Evolutionary conservation across 2,329 filamentous ascomycete species (phyloP).

Genomic region (Akanthomyces dipterigenus): DNA sequence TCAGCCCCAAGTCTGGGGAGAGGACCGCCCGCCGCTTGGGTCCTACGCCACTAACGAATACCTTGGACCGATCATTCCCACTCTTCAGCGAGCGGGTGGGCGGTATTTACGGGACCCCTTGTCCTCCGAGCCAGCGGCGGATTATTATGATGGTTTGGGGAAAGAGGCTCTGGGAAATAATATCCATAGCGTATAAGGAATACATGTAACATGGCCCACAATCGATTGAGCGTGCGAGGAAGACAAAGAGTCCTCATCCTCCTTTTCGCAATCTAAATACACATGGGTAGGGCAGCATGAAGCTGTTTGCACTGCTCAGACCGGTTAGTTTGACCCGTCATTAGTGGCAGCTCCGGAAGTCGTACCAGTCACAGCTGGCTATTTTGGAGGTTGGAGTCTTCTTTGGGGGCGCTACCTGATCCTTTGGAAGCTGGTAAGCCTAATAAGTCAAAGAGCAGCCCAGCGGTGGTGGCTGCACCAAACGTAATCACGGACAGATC

Average conservation of each 20-base stretch:
- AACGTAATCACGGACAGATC: background rate
- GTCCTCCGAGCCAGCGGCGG: background rate
- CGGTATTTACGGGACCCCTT: background rate
- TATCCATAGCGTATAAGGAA: background rate
- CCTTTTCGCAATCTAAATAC: background rate
- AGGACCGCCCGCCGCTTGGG: background rate
- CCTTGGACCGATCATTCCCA: constrained; percentile 2
- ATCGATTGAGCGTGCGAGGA: background rate
- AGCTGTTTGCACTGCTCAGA: background rate
- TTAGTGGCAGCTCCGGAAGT: background rate
- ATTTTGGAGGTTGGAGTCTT: background rate
- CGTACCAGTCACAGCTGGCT: background rate
- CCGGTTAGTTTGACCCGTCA: background rate
- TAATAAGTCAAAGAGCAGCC: background rate
- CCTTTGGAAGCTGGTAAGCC: background rate
- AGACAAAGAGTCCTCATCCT: background rate
- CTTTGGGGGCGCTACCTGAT: background rate
- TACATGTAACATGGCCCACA: background rate
- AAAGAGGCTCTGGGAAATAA: background rate
- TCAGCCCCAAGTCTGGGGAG: background rate
- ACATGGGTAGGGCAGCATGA: background rate
- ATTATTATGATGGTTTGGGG: background rate
- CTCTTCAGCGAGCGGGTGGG: background rate
- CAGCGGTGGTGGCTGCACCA: background rate
- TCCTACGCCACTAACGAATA: background rate